Evolutionary conservation across 106 monocot species (phyloP), one percentile per base, ranked within the genome.

Genomic region (Chionographis japonica): DNA sequence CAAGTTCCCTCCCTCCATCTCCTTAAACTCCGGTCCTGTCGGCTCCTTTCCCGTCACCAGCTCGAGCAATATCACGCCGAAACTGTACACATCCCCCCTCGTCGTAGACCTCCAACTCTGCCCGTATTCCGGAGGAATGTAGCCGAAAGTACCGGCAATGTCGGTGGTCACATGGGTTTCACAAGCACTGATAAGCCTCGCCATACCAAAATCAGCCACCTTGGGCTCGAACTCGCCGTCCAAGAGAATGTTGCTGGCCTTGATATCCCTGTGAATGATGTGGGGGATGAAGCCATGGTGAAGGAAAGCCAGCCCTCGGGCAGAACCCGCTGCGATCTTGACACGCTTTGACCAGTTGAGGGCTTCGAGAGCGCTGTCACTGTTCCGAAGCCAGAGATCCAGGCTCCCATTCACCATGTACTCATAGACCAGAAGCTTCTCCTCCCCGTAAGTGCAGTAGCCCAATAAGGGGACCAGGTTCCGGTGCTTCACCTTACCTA

Each of bases 71-170:
- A 84, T 72, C 56, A 84, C 84, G 2, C 84, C 84, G 54, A 84
- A 84, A 72, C 84, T 84, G 75, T 84, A 84, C 11, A 84, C 84
- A 68, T 84, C 84, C 2, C 84, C 84, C 67, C 69, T 79, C 8
- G 79, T 58, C 3, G 84, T 79, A 8, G 84, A 71, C 71, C 76
- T 79, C 84, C 79, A 79, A 4, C 52, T 70, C 67, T 75, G 68
- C 27, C 79, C 84, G 35, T 84, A 84, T 63, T 84, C 84, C 1
- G 84, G 84, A 19, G 84, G 84, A 27, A 84, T 79, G 67, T 84
- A 84, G 15, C 84, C 84, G 54, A 84, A 84, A 12, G 79, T 79
- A 3, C 84, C 84, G 13, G 84, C 84, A 50, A 84, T 68, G 52
- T 84, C 84, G 15, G 84, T 84, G 72, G 72, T 79, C 4, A 84